These are phyloP conservation scores for Anastatica hierochuntica DNA, from an alignment of 345 rosid species.

Conservation along the genomic window DNA sequence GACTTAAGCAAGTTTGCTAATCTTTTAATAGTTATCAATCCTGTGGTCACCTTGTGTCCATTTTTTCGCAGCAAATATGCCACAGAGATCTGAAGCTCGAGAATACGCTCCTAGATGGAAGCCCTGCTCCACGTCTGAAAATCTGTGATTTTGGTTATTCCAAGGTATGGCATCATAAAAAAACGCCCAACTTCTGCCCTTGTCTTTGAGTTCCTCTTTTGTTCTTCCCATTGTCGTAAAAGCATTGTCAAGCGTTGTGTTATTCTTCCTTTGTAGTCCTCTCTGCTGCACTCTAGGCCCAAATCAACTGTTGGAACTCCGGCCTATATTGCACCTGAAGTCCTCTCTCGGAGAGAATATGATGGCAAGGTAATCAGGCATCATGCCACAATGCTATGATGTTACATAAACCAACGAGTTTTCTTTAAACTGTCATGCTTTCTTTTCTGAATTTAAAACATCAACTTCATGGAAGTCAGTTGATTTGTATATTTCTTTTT, in stretches of 20 bases:
- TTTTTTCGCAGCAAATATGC: constrained; percentile 42
- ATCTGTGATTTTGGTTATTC: constrained; percentile 72
- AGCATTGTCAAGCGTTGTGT: neutral
- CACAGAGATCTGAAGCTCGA: constrained; percentile 65
- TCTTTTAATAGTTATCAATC: neutral
- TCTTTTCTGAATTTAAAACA: too few relatives aligned
- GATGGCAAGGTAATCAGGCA: constrained; percentile 54
- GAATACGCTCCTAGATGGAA: constrained; percentile 58
- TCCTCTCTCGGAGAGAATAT: constrained; percentile 56
- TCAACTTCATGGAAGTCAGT: too few relatives aligned
- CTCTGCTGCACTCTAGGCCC: constrained; percentile 68
- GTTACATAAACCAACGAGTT: neutral
- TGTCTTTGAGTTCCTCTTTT: neutral
- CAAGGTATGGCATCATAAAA: constrained; percentile 29
- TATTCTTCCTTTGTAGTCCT: constrained; percentile 36
- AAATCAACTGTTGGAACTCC: constrained; percentile 73
- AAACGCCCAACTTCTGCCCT: neutral
- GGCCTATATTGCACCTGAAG: constrained; percentile 75
- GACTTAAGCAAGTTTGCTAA: neutral
- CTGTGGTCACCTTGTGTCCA: neutral
- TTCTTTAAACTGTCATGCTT: neutral
- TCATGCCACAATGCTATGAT: neutral
- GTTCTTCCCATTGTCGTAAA: neutral
- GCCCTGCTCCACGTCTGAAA: constrained; percentile 55
- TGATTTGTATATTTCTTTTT: too few relatives aligned